Evolutionary conservation across 2,329 filamentous ascomycete species (phyloP).

Genomic region (Dothistroma septosporum): DNA sequence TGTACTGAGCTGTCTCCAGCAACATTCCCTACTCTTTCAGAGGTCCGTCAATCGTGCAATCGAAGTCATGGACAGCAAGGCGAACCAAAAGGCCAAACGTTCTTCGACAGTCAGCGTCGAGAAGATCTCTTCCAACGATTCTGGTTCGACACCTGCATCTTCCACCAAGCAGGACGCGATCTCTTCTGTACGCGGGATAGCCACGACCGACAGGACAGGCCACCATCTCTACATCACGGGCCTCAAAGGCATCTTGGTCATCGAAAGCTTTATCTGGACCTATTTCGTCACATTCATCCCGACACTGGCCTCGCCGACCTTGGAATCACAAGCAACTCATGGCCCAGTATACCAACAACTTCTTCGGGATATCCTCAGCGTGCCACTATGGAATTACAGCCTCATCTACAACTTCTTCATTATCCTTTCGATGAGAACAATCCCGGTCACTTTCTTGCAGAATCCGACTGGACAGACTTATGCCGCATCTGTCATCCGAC

Average conservation of each 20-base stretch:
- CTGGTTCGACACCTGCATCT: background rate
- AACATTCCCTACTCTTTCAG: background rate
- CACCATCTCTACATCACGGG: conserved; percentile 39
- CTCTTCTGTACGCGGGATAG: background rate
- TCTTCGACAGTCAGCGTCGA: background rate
- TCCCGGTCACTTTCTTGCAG: conserved; percentile 42
- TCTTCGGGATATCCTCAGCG: conserved; percentile 44
- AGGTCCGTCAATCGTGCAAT: background rate
- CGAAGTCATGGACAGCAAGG: background rate
- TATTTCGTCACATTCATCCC: conserved; percentile 47
- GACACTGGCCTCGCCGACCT: conserved; percentile 40
- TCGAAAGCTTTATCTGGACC: conserved; percentile 44
- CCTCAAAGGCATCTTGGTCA: conserved; percentile 43
- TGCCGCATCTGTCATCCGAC: conserved; percentile 41
- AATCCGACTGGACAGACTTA: conserved; percentile 35
- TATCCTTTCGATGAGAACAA: conserved; percentile 44
- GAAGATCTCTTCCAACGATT: background rate
- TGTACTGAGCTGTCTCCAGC: background rate
- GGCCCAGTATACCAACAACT: conserved; percentile 40
- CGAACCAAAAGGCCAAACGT: background rate
- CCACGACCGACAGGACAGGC: conserved; percentile 2
- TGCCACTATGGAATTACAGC: conserved; percentile 45
- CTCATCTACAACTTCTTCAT: conserved; percentile 47
- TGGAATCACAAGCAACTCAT: conserved; percentile 37
- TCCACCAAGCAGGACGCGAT: background rate